Base-by-base conservation (phyloP, 2,329 filamentous ascomycete species). In the Phyllosticta citrichinensis region DNA sequence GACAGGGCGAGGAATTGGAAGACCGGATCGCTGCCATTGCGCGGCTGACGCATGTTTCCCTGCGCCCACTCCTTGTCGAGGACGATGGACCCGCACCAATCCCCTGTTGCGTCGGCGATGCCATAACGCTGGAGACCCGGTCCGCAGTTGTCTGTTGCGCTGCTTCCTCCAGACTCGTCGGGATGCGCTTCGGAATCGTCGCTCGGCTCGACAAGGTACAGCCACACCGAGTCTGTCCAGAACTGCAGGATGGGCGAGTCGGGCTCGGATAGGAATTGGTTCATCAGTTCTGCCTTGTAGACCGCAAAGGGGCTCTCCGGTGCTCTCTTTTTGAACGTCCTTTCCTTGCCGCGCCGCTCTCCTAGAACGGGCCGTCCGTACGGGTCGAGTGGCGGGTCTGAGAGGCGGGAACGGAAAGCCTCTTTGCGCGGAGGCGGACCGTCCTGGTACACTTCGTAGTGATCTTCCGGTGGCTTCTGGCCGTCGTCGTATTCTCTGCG, bases 1-100 rank as follows among this genome's bases (percentile, higher is more conserved):
- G 69, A 73, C 11, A 75, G 65, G 5, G 74, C 71, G 35, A 74
- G 68, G 60, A 74, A 71, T 19, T 69, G 64, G 30, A 61, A 63
- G 52, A 47, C 50, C 4, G 52, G 35, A 3, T 33, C 52, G 1
- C 63, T 62, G 17, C 60, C 56, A 30, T 53, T 55, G 4, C 58
- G 57, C 20, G 9, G 61, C 60, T 20, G n/a, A 19, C 22, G 55
- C 20, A n/a, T 25, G 14, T 57, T 35, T 6, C 52, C 25, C n/a
- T 10, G 5, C 17, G 30, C 47, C 56, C 56, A 58, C 14, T n/a
- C 2, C 17, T 52, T 25, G 11, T 14, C 19, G 1, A 74, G 58
- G 14, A 70, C 56, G 8, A 74, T 68, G 2, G 70, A 64, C 0
- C 71, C 70, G 56, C 71, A 73, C 71, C 68, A 72, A 57, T 74